Percentiles rank a stretch among this genome's conserved stretches.
Evolutionary conservation across 139 green algal species (phyloP).

Genomic region (Eudorina sp.): DNA sequence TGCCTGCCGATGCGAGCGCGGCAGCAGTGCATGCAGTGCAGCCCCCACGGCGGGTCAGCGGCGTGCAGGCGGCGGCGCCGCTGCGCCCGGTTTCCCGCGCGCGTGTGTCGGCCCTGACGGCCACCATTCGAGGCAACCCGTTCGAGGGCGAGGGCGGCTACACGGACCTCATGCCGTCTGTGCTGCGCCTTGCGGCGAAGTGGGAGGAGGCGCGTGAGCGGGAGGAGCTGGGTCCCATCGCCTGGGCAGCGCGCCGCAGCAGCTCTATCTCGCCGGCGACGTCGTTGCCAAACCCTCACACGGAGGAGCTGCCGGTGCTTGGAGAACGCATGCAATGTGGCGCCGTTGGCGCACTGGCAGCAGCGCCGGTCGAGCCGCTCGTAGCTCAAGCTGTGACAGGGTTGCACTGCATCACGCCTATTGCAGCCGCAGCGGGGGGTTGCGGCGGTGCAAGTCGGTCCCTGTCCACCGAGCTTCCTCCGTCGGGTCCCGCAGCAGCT

Average conservation of each 20-base stretch:
- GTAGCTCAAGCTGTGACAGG: not conserved
- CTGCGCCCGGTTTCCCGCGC: not conserved
- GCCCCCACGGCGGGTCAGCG: not conserved
- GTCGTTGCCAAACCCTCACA: not conserved
- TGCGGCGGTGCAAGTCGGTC: not conserved
- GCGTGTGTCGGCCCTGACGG: conserved; percentile 35
- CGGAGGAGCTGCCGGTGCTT: not conserved
- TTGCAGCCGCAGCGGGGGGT: conserved; percentile 11
- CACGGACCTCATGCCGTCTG: conserved; percentile 26
- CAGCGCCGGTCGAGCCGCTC: not conserved
- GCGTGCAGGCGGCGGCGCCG: conserved; percentile 28
- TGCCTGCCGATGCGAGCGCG: too few relatives aligned
- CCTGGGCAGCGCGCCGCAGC: conserved; percentile 1
- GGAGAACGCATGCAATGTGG: not conserved
- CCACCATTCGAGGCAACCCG: conserved; percentile 6
- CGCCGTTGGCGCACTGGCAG: not conserved
- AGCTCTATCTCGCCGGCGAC: not conserved
- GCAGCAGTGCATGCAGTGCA: not conserved
- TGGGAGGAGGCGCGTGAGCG: not conserved
- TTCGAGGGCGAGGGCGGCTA: conserved; percentile 38
- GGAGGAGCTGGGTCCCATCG: conserved; percentile 12
- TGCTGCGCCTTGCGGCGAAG: conserved; percentile 12
- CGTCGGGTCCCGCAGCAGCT: not conserved
- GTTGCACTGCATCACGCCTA: not conserved
- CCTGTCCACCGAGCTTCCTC: too few relatives aligned